phyloP scores from a whole-genome alignment of 805 yeast species.

The Wickerhamomyces hampshirensis region DNA sequence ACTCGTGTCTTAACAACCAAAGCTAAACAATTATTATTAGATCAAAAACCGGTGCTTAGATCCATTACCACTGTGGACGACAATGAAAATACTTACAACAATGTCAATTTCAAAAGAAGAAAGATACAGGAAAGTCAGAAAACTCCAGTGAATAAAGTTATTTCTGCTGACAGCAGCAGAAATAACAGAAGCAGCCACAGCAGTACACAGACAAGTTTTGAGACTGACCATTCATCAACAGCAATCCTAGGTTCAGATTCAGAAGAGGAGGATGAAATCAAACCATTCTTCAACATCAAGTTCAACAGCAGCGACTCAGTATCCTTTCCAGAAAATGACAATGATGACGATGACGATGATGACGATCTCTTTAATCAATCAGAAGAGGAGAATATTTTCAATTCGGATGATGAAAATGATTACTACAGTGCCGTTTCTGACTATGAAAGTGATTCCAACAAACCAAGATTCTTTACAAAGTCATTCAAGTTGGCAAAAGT shows the following conservation, averaged over 20 bases:
- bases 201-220: too few relatives aligned
- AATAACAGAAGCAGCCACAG: too few relatives aligned
- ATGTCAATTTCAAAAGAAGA: slow-evolving; percentile 24
- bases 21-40: slow-evolving; percentile 23
- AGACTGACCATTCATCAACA: too few relatives aligned
- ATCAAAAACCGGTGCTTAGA: slow-evolving; percentile 25
- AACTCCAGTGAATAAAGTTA: too few relatives aligned
- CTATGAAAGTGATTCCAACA: slow-evolving; percentile 17
- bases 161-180: too few relatives aligned
- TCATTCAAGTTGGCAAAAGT: slow-evolving; percentile 6
- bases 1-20: slow-evolving; percentile 19
- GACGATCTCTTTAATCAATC: slow-evolving; percentile 14
- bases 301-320: slow-evolving; percentile 8
- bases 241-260: too few relatives aligned
- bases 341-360: slow-evolving; percentile 14
- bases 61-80: slow-evolving; percentile 26
- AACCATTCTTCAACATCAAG: not conserved
- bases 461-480: slow-evolving; percentile 8
- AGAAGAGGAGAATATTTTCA: slow-evolving; percentile 23
- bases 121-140: slow-evolving; percentile 9
- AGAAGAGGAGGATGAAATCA: slow-evolving; percentile 2
- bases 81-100: slow-evolving; percentile 25
- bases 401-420: slow-evolving; percentile 24
- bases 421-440: slow-evolving; percentile 24
- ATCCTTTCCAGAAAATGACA: too few relatives aligned